A percentile compares a stretch with the other conserved stretches of the same genome.
Conservation (phyloP, 2,329 filamentous ascomycete species). For the Penicillium sp. region DNA sequence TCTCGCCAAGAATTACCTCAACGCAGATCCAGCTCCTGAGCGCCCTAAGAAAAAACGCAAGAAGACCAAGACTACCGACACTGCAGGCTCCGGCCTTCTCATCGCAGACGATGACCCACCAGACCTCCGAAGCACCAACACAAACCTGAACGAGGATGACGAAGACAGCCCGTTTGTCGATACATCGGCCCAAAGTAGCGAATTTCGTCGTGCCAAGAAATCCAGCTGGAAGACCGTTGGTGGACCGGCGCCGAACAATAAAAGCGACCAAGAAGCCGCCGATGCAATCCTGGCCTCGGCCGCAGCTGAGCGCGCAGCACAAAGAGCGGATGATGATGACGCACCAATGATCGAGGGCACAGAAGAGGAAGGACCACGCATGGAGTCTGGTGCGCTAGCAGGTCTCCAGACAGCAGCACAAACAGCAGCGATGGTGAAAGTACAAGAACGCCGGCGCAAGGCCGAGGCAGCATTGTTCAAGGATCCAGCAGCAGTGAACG, state of each 20-base stretch:
- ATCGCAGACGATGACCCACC: slow-evolving; percentile 46
- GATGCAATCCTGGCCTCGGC: slow-evolving; percentile 76
- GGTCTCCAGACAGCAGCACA: slow-evolving; percentile 82
- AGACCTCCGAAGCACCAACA: slow-evolving; percentile 30
- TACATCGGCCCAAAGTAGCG: slow-evolving; percentile 30
- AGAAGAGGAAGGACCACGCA: slow-evolving; percentile 53
- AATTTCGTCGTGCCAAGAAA: slow-evolving; percentile 74
- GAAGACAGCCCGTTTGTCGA: slow-evolving; percentile 38
- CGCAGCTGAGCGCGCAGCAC: slow-evolving; percentile 64
- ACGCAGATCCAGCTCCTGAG: slow-evolving; percentile 54
- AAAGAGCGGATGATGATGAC: slow-evolving; percentile 52
- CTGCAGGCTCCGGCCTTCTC: slow-evolving; percentile 42
- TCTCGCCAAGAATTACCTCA: slow-evolving; percentile 88
- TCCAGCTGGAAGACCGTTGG: slow-evolving; percentile 77
- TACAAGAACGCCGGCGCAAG: slow-evolving; percentile 58
- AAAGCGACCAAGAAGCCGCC: slow-evolving; percentile 61
- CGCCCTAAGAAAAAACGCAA: slow-evolving; percentile 59
- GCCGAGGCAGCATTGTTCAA: slow-evolving; percentile 44
- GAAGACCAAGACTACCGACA: slow-evolving; percentile 50
- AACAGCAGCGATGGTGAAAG: slow-evolving; percentile 69
- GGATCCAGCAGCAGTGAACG: slow-evolving; percentile 41
- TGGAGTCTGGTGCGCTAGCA: slow-evolving; percentile 85
- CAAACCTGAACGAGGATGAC: slow-evolving; percentile 32
- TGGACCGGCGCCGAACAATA: slow-evolving; percentile 24
- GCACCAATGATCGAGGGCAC: slow-evolving; percentile 45